These are phyloP conservation scores for Agaricus subrufescens DNA, from an alignment of 768 basidiomycete species.

Conservation along the genomic window DNA sequence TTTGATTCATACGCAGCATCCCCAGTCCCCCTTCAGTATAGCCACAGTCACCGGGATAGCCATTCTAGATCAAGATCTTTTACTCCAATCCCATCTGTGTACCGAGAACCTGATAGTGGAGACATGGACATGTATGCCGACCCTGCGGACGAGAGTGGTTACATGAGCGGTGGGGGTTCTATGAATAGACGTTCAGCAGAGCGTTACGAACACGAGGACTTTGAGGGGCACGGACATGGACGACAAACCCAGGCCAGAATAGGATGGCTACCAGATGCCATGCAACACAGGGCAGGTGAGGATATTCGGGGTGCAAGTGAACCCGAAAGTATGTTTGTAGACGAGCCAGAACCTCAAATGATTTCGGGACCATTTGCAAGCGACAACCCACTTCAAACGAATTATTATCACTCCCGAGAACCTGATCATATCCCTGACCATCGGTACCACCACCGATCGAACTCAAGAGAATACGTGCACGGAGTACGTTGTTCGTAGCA, in stretches of 20 bases:
- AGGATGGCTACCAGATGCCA: not conserved
- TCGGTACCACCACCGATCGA: not conserved
- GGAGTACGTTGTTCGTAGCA: not conserved
- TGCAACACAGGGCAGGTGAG: not conserved
- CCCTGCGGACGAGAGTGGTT: not conserved
- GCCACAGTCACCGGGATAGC: not conserved
- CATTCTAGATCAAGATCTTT: constrained; percentile 20
- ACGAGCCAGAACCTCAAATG: not conserved
- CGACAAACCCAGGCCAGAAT: not conserved
- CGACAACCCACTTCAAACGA: not conserved
- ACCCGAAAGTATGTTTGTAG: not conserved
- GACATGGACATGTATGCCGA: constrained; percentile 7
- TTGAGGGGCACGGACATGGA: not conserved
- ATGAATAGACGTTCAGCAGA: constrained; percentile 3
- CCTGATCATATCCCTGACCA: not conserved
- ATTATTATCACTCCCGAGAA: constrained; percentile 2
- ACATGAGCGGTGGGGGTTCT: not conserved
- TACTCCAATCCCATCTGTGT: constrained; percentile 31
- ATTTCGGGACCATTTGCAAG: constrained; percentile 4
- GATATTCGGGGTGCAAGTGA: not conserved
- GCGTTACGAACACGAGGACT: not conserved
- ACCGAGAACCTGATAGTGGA: constrained; percentile 20
- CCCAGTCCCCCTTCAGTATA: not conserved
- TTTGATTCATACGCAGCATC: constrained; percentile 6
- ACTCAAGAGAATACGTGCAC: not conserved